phyloP scores from a whole-genome alignment of 768 basidiomycete genomes.

The Wakefieldia striispora region DNA sequence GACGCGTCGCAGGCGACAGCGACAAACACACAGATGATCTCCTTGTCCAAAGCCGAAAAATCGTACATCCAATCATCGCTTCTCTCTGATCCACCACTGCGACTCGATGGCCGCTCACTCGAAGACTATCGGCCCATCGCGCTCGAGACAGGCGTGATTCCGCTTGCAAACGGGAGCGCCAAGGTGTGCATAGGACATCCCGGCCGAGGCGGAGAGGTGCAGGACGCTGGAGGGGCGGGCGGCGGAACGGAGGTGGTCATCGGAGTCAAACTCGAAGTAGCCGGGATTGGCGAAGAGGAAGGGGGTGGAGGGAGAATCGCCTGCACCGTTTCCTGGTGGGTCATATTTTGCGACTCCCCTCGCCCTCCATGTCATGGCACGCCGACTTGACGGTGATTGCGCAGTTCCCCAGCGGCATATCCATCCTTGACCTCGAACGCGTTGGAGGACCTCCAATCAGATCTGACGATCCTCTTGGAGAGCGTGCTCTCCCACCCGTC shows the following conservation, averaged over 20 bases:
- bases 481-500: conserved; percentile 66
- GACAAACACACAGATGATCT: conserved; percentile 9
- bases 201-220: conserved; percentile 67
- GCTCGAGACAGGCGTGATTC: conserved; percentile 75
- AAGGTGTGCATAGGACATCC: conserved; percentile 65
- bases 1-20: too few relatives aligned
- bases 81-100: conserved; percentile 55
- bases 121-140: conserved; percentile 65
- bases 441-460: conserved; percentile 75
- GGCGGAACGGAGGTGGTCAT: conserved; percentile 78
- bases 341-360: too few relatives aligned
- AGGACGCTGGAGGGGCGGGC: conserved; percentile 74
- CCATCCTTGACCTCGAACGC: conserved; percentile 60
- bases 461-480: conserved; percentile 62
- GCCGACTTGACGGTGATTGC: conserved; percentile 36
- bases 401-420: conserved; percentile 80
- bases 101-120: conserved; percentile 72
- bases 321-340: conserved; percentile 77
- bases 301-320: conserved; percentile 59
- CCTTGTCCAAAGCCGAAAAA: conserved; percentile 74
- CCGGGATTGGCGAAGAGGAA: conserved; percentile 42
- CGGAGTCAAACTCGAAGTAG: conserved; percentile 79
- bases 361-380: background rate
- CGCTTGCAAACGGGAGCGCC: conserved; percentile 84
- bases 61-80: conserved; percentile 73